Evolutionary conservation across 1,139 yeast genomes (phyloP).

Genomic region (Saccharomyces pastorianus): DNA sequence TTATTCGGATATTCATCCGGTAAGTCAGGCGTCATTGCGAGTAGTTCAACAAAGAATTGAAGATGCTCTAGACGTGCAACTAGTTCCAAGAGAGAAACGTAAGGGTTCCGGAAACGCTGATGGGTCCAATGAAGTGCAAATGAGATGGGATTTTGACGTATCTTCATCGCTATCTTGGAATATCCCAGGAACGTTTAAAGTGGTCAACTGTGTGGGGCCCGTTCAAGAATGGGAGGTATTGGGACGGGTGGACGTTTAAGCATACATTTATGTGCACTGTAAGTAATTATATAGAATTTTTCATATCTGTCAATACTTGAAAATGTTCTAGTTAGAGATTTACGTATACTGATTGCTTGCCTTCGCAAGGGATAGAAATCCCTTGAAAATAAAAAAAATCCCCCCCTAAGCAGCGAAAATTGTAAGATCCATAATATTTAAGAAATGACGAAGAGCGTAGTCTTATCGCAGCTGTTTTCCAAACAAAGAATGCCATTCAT

Average conservation of each 20-base stretch:
- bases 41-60: conserved; percentile 62
- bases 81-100: conserved; percentile 31
- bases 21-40: conserved; percentile 61
- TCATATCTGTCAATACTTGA: conserved; percentile 7
- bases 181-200: conserved; percentile 49
- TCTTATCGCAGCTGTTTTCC: not conserved
- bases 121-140: conserved; percentile 13
- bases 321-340: conserved; percentile 4
- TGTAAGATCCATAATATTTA: not conserved
- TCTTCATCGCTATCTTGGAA: conserved; percentile 22
- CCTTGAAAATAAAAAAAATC: conserved; percentile 30
- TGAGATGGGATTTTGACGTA: conserved; percentile 18
- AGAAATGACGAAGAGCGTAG: not conserved
- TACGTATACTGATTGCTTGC: conserved; percentile 2
- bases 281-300: conserved; percentile 9
- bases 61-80: conserved; percentile 53
- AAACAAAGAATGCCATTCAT: not conserved
- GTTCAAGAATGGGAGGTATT: conserved; percentile 63
- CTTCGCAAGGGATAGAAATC: conserved; percentile 28
- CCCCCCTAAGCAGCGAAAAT: not conserved
- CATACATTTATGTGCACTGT: conserved; percentile 35
- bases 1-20: conserved; percentile 59
- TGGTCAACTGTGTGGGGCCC: conserved; percentile 70
- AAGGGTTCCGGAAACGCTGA: not conserved
- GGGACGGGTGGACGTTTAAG: conserved; percentile 33